These are phyloP conservation scores for Colletotrichum lentis DNA, from an alignment of 2,329 filamentous ascomycete genomes.

Conservation along the genomic window DNA sequence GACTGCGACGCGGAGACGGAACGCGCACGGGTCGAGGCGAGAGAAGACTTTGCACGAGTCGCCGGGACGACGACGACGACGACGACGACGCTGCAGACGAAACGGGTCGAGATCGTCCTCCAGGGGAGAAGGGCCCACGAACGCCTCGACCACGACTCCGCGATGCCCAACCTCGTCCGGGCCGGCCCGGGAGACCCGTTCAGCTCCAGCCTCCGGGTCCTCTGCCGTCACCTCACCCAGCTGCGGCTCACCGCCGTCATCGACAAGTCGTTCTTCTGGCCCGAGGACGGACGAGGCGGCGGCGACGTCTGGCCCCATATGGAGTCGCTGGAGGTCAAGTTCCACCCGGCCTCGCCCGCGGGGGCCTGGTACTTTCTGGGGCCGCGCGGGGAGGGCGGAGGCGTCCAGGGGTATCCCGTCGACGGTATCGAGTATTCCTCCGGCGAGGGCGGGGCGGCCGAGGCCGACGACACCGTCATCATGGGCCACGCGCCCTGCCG, in stretches of 20 bases:
- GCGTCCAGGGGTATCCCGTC: neutral
- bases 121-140: constrained; percentile 3
- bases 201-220: constrained; percentile 1
- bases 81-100: neutral
- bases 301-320: constrained; percentile 5
- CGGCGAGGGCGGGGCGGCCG: neutral
- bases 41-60: neutral
- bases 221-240: constrained; percentile 14
- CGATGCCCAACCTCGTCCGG: constrained; percentile 16
- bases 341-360: constrained; percentile 2
- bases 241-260: constrained; percentile 1
- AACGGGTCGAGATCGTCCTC: neutral
- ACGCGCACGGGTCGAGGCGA: neutral
- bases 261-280: constrained; percentile 14
- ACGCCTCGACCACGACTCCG: neutral
- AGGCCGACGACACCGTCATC: neutral
- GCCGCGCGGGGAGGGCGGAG: neutral
- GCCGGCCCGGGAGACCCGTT: neutral
- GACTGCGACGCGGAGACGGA: constrained; percentile 9
- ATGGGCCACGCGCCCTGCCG: constrained; percentile 1
- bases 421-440: neutral
- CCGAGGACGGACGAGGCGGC: neutral
- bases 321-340: constrained; percentile 5
- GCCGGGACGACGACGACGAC: neutral
- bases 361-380: constrained; percentile 17